phyloP scores from a whole-genome alignment of 352 stramenopile genomes.

The Phytophthora litchii region DNA sequence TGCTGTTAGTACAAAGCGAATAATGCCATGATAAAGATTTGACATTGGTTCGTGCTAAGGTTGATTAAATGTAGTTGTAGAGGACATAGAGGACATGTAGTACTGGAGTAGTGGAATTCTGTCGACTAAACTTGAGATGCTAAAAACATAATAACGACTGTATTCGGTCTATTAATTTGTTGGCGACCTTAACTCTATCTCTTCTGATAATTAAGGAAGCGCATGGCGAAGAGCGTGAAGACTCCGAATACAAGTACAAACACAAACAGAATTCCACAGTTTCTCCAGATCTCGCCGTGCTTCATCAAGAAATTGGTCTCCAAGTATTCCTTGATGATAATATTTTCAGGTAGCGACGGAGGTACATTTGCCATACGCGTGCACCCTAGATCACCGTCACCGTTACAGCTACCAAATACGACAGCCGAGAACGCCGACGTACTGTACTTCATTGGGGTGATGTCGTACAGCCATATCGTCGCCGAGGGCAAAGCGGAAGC shows the following conservation, averaged over 20 bases:
- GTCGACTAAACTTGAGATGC: too few species aligned
- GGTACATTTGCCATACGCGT: constrained; percentile 2
- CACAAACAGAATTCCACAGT: constrained; percentile 23
- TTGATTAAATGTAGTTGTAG: too few species aligned
- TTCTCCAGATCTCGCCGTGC: constrained; percentile 12
- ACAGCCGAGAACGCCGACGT: constrained; percentile 30
- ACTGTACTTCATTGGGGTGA: constrained; percentile 35
- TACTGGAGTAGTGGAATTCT: too few species aligned
- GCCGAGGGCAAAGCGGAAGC: constrained; percentile 26
- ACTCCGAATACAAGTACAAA: constrained; percentile 43
- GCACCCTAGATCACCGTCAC: not conserved
- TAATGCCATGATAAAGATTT: too few species aligned
- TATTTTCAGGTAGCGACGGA: not conserved
- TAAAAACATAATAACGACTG: too few species aligned
- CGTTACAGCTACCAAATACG: constrained; percentile 32
- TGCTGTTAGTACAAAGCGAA: too few species aligned
- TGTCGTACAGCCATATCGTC: constrained; percentile 21
- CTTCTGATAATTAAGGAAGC: constrained; percentile 47
- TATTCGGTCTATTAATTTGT: not conserved
- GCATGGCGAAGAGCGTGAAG: constrained; percentile 39
- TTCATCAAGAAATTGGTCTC: constrained; percentile 10
- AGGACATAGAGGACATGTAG: too few species aligned
- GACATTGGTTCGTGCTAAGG: too few species aligned
- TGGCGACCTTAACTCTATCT: not conserved
- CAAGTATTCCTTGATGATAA: constrained; percentile 3